Conservation (phyloP, 2,329 filamentous ascomycete genomes). For the Alternaria novae-zelandiae region DNA sequence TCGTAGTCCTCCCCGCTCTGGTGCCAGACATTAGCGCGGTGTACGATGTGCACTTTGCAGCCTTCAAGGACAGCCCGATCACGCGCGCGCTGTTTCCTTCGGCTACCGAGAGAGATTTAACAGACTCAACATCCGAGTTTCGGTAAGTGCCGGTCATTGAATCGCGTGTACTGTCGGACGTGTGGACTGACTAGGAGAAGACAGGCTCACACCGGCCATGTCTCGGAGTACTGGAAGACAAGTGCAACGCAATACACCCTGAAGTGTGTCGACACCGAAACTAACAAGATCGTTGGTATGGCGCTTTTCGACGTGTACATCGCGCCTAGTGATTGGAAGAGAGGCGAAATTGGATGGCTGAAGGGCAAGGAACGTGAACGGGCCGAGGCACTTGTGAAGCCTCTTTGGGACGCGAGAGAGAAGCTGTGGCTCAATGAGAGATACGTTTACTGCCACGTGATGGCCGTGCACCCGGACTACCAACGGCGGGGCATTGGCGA, state of each 20-base stretch:
- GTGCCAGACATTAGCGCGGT: constrained; percentile 56
- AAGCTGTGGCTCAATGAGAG: constrained; percentile 28
- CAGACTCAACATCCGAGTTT: constrained; percentile 29
- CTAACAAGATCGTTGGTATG: constrained; percentile 56
- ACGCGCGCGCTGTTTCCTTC: constrained; percentile 53
- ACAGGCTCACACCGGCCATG: constrained; percentile 52
- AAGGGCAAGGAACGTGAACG: constrained; percentile 53
- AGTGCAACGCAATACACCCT: constrained; percentile 54
- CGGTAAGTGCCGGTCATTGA: constrained; percentile 19
- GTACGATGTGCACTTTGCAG: constrained; percentile 57
- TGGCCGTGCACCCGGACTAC: constrained; percentile 52
- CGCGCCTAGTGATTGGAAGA: constrained; percentile 52
- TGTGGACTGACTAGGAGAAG: constrained; percentile 27
- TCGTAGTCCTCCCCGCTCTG: constrained; percentile 54
- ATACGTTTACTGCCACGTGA: constrained; percentile 47
- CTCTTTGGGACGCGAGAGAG: constrained; percentile 41
- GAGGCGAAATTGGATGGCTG: constrained; percentile 56
- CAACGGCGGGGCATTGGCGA: constrained; percentile 55
- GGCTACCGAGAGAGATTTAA: constrained; percentile 25
- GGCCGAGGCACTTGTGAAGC: constrained; percentile 53
- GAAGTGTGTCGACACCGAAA: constrained; percentile 56
- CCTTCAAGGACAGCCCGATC: constrained; percentile 54
- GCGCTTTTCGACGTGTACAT: constrained; percentile 55
- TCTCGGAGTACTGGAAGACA: constrained; percentile 49
- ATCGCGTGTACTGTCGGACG: neutral